A percentile compares a stretch with the other conserved stretches of the same genome.
Evolutionary conservation across 768 basidiomycete species (phyloP).

Genomic region (Guyanaporus albipodus): DNA sequence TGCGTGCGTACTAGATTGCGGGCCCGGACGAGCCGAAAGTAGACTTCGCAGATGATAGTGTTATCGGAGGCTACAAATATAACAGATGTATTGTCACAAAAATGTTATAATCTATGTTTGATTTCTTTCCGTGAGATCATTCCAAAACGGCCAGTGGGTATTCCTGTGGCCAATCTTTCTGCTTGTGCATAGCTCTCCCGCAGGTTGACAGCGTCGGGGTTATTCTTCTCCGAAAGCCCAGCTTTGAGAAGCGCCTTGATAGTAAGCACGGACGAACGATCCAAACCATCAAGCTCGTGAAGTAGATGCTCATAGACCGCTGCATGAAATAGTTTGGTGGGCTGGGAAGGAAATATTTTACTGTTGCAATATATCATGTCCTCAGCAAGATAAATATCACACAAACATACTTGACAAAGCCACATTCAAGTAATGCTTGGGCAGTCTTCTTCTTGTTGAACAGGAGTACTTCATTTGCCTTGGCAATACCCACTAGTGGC

Average conservation of each 20-base stretch:
- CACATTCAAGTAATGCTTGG: slow-evolving; percentile 52
- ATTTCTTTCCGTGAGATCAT: slow-evolving; percentile 61
- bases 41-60: background rate
- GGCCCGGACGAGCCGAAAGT: background rate
- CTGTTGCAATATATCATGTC: slow-evolving; percentile 30
- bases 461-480: slow-evolving; percentile 68
- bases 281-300: slow-evolving; percentile 55
- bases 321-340: slow-evolving; percentile 49
- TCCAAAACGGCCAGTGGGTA: slow-evolving; percentile 50
- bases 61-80: background rate
- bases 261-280: slow-evolving; percentile 48
- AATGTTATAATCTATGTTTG: slow-evolving; percentile 54
- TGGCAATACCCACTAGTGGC: slow-evolving; percentile 58
- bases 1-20: too few species aligned
- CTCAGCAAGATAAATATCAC: background rate
- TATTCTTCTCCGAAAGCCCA: slow-evolving; percentile 57
- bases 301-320: slow-evolving; percentile 48
- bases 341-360: slow-evolving; percentile 55
- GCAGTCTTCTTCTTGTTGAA: slow-evolving; percentile 65
- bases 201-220: slow-evolving; percentile 60
- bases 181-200: slow-evolving; percentile 73
- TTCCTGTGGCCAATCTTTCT: slow-evolving; percentile 56
- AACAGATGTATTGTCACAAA: too few species aligned
- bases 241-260: slow-evolving; percentile 52
- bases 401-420: slow-evolving; percentile 59